phyloP scores from a whole-genome alignment of 164 flowering plant genomes.

The Sextonia rubra region DNA sequence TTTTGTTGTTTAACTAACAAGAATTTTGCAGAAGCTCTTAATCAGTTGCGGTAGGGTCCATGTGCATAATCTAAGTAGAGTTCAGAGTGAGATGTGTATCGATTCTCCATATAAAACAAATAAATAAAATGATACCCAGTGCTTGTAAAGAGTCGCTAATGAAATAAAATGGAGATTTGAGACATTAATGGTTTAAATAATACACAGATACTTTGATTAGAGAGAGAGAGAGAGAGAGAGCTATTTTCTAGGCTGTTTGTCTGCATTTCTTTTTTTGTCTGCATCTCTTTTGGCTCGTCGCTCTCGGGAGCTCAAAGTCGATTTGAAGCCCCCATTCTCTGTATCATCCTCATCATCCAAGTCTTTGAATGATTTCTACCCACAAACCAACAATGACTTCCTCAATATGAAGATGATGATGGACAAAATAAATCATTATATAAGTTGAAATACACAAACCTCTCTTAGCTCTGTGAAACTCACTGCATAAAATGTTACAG shows the following conservation, averaged over 20 bases:
- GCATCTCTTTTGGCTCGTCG: conserved; percentile 47
- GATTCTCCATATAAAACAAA: too few relatives aligned
- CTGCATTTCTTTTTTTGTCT: conserved; percentile 25
- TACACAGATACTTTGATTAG: background rate
- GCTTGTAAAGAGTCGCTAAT: too few relatives aligned
- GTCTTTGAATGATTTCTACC: conserved; percentile 61
- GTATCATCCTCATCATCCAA: conserved; percentile 38
- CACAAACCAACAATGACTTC: background rate
- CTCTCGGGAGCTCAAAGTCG: conserved; percentile 51
- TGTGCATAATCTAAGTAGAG: too few relatives aligned
- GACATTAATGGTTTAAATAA: too few relatives aligned
- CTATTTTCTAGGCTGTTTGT: background rate
- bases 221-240: background rate
- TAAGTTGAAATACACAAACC: conserved; percentile 23
- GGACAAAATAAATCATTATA: background rate
- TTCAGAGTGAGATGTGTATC: too few relatives aligned
- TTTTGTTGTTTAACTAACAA: too few relatives aligned
- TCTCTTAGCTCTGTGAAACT: conserved; percentile 72
- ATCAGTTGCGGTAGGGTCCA: too few relatives aligned
- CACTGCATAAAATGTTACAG: conserved; percentile 67
- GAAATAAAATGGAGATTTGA: background rate
- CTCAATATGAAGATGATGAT: background rate
- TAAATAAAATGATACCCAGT: too few relatives aligned
- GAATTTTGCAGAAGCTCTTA: too few relatives aligned
- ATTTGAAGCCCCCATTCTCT: conserved; percentile 34